Base-by-base conservation (phyloP, 345 rosid species). In the Aethionema arabicum region DNA sequence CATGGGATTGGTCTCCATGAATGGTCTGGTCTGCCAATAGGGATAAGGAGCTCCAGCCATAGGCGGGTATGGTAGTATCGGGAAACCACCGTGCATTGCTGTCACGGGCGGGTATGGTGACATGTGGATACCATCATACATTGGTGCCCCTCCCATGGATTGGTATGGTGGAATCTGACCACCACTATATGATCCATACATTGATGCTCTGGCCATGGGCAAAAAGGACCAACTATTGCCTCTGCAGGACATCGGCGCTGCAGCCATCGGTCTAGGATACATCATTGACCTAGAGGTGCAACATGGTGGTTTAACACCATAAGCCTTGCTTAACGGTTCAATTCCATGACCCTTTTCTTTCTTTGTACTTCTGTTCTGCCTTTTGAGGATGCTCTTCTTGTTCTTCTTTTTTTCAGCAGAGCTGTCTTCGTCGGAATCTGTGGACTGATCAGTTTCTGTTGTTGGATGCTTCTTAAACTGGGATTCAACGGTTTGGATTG, bases 281-380 rank as follows among this genome's bases (percentile, higher is more conserved):
- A 61, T 37, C 62, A 55, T 69, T 0, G 73, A 12, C 36, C 35
- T 38, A 32, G 44, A 30, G 3, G 35, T 15, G 41, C 21, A 48
- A 33, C 2, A 4, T 1, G 54, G 69, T 35, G 33, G 69, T 3
- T 51, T 32, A 14, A 5, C 42, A 6, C 14, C 29, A 7, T 47
- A 8, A 31, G 11, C 16, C 49, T 37, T 9, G 40, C 35, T 59
- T n/a, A 6, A 3, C 4, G 8, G 36, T 46, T 61, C 44, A 4
- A 33, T 46, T 38, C 40, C 31, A 5, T 30, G 32, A 21, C 11
- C 4, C 52, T 62, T 63, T 4, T 70, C 66, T 59, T 57, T 63
- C 70, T 51, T 71, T 37, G 33, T 42, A 57, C 75, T 57, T 15
- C 43, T 10, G 32, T 63, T 65, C 50, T 3, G 53, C 69, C 74